These are phyloP conservation scores for Cerioporus squamosus DNA, from an alignment of 1,284 basidiomycete genomes.

Conservation along the genomic window DNA sequence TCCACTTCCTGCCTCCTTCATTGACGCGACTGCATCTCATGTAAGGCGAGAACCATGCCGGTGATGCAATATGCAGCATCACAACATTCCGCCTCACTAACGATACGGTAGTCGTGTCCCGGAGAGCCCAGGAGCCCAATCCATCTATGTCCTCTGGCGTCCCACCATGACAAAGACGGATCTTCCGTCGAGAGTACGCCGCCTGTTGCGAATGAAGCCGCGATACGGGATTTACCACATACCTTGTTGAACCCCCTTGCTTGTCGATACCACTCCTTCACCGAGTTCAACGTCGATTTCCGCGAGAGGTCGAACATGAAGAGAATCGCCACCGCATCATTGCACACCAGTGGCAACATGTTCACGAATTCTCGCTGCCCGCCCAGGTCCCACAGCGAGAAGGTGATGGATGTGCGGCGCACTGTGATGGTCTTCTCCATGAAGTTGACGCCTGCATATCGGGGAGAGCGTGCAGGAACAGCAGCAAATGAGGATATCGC, in stretches of 20 bases:
- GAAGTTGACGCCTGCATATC: conserved; percentile 88
- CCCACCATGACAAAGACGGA: too few species aligned
- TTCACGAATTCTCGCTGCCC: conserved; percentile 98
- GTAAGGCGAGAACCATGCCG: too few species aligned
- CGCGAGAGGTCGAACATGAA: conserved; percentile 99
- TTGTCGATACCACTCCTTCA: conserved; percentile 99
- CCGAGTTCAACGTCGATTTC: conserved; percentile 95
- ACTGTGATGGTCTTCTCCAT: conserved; percentile 99
- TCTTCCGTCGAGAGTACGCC: too few species aligned
- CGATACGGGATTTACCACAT: not conserved
- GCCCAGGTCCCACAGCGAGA: conserved; percentile 99
- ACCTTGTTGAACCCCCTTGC: conserved; percentile 98
- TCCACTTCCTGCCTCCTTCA: too few species aligned
- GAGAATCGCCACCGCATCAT: conserved; percentile 97
- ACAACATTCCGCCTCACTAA: too few species aligned
- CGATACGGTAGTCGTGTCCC: too few species aligned
- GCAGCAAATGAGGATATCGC: conserved; percentile 1
- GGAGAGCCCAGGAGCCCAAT: too few species aligned
- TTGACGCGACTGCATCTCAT: too few species aligned
- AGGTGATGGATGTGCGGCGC: conserved; percentile 96
- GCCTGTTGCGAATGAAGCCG: not conserved
- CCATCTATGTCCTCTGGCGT: too few species aligned
- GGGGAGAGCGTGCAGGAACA: not conserved
- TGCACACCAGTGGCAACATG: conserved; percentile 97
- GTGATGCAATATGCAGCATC: too few species aligned